Conservation (phyloP, 805 yeast genomes). For the Ogataea parapolymorpha region DNA sequence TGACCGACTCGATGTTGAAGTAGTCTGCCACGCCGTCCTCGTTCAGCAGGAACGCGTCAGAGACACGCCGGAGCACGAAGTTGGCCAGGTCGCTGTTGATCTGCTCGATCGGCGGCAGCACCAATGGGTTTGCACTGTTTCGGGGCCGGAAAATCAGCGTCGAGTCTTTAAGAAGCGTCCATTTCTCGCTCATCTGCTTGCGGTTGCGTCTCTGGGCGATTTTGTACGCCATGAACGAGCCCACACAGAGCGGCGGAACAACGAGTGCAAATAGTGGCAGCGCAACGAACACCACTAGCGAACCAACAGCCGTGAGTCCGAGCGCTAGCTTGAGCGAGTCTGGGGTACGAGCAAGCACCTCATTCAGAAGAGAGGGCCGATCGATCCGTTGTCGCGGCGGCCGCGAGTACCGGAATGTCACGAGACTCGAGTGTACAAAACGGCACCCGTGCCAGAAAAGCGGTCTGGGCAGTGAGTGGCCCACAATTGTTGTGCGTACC, state of each 20-base stretch:
- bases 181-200: conserved; percentile 18
- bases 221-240: conserved; percentile 21
- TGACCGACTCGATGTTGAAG: conserved; percentile 21
- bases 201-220: conserved; percentile 12
- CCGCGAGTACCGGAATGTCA: conserved; percentile 9
- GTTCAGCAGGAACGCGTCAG: conserved; percentile 31
- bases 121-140: conserved; percentile 5
- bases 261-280: conserved; percentile 30
- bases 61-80: conserved; percentile 30
- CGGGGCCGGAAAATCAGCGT: conserved; percentile 25
- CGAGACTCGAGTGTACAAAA: background rate
- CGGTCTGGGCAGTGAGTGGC: background rate
- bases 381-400: conserved; percentile 25
- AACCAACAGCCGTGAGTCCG: conserved; percentile 25
- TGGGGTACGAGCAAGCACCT: conserved; percentile 25
- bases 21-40: conserved; percentile 29
- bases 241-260: conserved; percentile 32
- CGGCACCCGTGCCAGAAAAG: background rate
- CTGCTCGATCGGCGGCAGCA: conserved; percentile 27
- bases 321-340: conserved; percentile 29
- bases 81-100: conserved; percentile 29
- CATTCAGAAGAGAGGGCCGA: conserved; percentile 16
- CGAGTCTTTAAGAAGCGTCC: conserved; percentile 27
- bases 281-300: conserved; percentile 32
- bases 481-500: background rate